These are phyloP conservation scores for Ambrosia artemisiifolia DNA, from an alignment of 129 eudicot species.

Conservation along the genomic window DNA sequence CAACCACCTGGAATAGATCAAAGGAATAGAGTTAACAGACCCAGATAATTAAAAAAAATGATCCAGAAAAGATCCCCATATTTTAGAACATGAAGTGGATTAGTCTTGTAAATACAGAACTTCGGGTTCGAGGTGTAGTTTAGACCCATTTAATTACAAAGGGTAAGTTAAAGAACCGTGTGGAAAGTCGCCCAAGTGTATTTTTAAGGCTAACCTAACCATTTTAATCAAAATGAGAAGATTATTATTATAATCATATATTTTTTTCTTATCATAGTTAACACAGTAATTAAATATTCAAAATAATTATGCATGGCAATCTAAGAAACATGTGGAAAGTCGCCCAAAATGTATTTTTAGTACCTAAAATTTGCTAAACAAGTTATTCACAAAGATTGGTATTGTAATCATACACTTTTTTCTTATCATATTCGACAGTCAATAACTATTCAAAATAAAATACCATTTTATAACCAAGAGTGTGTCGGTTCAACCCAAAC, in stretches of 20 bases:
- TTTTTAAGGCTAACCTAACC: background rate
- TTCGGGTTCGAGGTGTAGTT: background rate
- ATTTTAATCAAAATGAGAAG: background rate
- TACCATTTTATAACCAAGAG: background rate
- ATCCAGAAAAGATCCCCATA: slow-evolving; percentile 3
- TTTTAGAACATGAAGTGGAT: background rate
- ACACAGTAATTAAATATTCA: background rate
- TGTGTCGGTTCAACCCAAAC: background rate
- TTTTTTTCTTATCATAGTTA: background rate
- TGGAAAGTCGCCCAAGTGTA: background rate
- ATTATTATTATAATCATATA: background rate
- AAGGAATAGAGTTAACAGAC: background rate
- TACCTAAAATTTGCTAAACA: background rate
- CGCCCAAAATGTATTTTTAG: background rate
- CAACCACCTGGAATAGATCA: slow-evolving; percentile 67
- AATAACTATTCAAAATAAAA: background rate
- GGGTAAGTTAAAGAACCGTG: background rate
- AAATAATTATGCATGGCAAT: background rate
- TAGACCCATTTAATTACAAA: background rate
- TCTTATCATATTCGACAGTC: background rate
- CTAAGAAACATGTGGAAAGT: background rate
- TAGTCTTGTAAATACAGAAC: slow-evolving; percentile 9
- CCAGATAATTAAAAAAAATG: background rate
- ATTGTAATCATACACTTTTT: background rate
- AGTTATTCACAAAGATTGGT: background rate